Percentiles rank a stretch among this genome's conserved stretches.
Evolutionary conservation across 441 rosid genomes (phyloP).

Genomic region (Erodium moschatum): DNA sequence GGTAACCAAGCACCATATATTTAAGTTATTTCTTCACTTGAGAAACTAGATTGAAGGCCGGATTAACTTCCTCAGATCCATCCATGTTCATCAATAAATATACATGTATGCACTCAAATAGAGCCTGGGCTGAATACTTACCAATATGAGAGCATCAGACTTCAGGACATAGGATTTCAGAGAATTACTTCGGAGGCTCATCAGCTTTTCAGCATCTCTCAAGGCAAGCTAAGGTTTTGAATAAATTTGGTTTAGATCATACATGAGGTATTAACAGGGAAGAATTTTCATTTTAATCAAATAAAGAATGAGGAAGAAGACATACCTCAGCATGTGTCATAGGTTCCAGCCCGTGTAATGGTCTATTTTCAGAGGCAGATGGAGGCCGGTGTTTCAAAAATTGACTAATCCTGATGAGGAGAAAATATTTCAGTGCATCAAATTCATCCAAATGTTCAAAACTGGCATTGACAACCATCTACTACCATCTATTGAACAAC

Average conservation of each 20-base stretch:
- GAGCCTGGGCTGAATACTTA: constrained; percentile 25
- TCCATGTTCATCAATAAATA: background rate
- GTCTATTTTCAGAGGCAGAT: constrained; percentile 57
- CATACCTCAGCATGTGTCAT: constrained; percentile 83
- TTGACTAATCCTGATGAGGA: constrained; percentile 54
- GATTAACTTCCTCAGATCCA: background rate
- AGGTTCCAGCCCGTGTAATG: constrained; percentile 81
- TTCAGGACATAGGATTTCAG: constrained; percentile 50
- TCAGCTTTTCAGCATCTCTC: constrained; percentile 84
- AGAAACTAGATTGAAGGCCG: background rate
- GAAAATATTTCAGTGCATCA: constrained; percentile 17
- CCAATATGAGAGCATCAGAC: constrained; percentile 70
- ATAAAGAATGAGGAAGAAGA: constrained; percentile 18
- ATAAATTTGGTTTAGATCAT: constrained; percentile 12
- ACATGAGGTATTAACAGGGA: constrained; percentile 10
- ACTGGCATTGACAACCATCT: background rate
- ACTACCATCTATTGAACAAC: background rate
- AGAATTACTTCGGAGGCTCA: constrained; percentile 41
- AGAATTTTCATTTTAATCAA: background rate
- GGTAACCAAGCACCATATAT: background rate
- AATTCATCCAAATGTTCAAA: constrained; percentile 9
- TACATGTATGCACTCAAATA: background rate
- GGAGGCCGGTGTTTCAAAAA: constrained; percentile 64
- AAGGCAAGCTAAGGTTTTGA: constrained; percentile 64
- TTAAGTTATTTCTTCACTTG: background rate